phyloP scores from a whole-genome alignment of 108 stramenopile species.

The Stephanodiscus triporus region DNA sequence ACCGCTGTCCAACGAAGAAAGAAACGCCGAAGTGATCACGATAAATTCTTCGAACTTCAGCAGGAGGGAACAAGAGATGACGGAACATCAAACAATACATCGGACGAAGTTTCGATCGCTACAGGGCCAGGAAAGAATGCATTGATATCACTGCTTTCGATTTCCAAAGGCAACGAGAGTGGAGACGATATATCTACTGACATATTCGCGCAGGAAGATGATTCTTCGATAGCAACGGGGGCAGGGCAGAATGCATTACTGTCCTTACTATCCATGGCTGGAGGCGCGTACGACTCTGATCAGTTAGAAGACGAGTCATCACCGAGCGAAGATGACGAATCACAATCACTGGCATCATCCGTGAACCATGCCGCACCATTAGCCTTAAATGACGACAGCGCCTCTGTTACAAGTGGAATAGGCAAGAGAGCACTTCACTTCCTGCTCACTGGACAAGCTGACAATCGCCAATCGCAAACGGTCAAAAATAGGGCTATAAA shows the following conservation, averaged over 20 bases:
- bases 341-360: not conserved
- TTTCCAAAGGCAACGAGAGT: not conserved
- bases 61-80: not conserved
- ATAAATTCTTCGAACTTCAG: not conserved
- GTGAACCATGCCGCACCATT: not conserved
- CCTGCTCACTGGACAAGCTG: constrained; percentile 20
- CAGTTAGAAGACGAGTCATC: constrained; percentile 8
- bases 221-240: constrained; percentile 28
- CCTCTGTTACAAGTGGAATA: constrained; percentile 21
- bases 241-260: constrained; percentile 29
- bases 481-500: constrained; percentile 5
- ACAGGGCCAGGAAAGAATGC: constrained; percentile 11
- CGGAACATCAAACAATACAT: not conserved
- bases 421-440: constrained; percentile 27
- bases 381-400: not conserved
- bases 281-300: constrained; percentile 5
- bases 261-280: constrained; percentile 29
- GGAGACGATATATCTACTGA: not conserved
- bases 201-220: constrained; percentile 13
- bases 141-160: constrained; percentile 4
- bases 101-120: not conserved
- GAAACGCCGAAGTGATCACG: constrained; percentile 3
- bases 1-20: not conserved
- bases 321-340: not conserved
- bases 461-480: not conserved